Evolutionary conservation across 192 early-diverging fungal genomes (phyloP).

Genomic region (Cetraspora pellucida): DNA sequence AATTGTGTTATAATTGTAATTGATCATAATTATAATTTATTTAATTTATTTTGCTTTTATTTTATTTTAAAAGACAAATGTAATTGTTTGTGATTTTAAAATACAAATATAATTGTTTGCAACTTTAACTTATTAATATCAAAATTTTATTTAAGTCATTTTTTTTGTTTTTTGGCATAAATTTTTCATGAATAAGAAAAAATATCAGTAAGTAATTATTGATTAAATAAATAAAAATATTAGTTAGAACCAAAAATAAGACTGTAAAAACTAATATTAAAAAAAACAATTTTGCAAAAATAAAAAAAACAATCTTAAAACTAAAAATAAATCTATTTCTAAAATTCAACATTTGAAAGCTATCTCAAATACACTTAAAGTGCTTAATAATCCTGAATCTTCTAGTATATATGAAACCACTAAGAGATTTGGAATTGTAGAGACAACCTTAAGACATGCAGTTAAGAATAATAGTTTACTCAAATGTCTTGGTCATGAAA

Average conservation of each 20-base stretch:
- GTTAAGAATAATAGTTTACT: too few relatives aligned
- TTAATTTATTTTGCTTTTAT: too few relatives aligned
- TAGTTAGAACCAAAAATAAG: background rate
- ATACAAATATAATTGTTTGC: too few relatives aligned
- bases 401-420: background rate
- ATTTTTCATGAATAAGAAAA: background rate
- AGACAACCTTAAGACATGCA: too few relatives aligned
- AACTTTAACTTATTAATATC: too few relatives aligned
- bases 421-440: background rate
- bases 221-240: background rate
- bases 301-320: background rate
- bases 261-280: background rate
- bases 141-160: background rate
- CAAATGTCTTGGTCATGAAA: too few relatives aligned
- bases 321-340: background rate
- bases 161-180: background rate
- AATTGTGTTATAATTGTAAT: too few relatives aligned
- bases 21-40: too few relatives aligned
- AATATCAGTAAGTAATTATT: background rate
- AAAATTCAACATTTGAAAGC: background rate
- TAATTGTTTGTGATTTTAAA: too few relatives aligned
- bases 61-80: too few relatives aligned
- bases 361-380: background rate
- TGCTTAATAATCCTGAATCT: slow-evolving; percentile 2
- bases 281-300: background rate